Base-by-base conservation (phyloP, 345 rosid species). In the Lumnitzera littorea region DNA sequence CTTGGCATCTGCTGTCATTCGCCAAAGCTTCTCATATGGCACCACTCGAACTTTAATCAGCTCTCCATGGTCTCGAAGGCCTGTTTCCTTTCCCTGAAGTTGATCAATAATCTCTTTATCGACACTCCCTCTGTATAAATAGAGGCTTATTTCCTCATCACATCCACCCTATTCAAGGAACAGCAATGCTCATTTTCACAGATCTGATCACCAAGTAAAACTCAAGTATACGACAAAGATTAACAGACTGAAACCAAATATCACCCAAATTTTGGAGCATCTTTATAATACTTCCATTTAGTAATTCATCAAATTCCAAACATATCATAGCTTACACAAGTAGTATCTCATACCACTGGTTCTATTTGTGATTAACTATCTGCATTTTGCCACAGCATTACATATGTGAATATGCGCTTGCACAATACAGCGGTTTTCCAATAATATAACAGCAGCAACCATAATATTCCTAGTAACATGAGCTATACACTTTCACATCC, bases 71-170 rank as follows among this genome's bases (percentile, higher is more conserved):
- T 84, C 84, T 1, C 41, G 82, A 24, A 82, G 87, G 46, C 98
- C 96, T 15, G 91, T 72, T 78, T 87, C 86, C 76, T 81, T 89
- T 15, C 96, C 98, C 82, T 84, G 90, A 51, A 92, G 75, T 56
- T 81, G 83, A 36, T 51, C 71, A 69, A 85, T 81, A 13, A 73
- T 64, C 57, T 82, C 91, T 65, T 74, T 71, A 36, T 73, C 80
- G n/a, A 92, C 89, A 58, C 57, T 11, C 41, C 76, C 79, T 82
- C 75, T 81, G 68, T 84, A 89, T 12, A 89, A 76, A 71, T 87
- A 87, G 69, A 92, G 52, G 53, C 94, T 72, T 51, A 92, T 61
- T 75, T 85, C 96, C 79, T 92, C 96, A 57, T 92, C 96, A n/a
- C 96, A 85, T 23, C 96, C 96, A 68, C 98, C 98, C 98, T 87